Percentiles rank a stretch among this genome's conserved stretches.
These are phyloP conservation scores for Aplosporella prunicola DNA, from an alignment of 2,329 filamentous ascomycete species.

Conservation along the genomic window DNA sequence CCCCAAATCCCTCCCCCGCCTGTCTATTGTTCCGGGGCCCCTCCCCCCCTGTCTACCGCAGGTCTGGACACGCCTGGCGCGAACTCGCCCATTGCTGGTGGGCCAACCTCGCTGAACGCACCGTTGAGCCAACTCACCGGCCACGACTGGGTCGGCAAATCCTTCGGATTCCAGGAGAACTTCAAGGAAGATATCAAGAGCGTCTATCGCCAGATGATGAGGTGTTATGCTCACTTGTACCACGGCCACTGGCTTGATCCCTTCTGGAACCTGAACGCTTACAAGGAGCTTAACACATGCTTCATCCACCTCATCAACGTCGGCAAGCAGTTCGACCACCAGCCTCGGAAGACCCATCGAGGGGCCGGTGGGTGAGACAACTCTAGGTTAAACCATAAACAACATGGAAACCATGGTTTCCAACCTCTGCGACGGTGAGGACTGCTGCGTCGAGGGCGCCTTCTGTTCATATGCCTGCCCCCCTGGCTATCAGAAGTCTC, in stretches of 20 bases:
- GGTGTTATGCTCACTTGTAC: slow-evolving; percentile 45
- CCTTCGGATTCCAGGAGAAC: slow-evolving; percentile 56
- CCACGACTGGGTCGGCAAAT: slow-evolving; percentile 78
- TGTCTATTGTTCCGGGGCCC: too few species aligned
- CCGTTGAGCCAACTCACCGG: slow-evolving; percentile 56
- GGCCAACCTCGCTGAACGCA: slow-evolving; percentile 37
- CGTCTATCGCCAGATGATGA: slow-evolving; percentile 47
- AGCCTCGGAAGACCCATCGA: too few species aligned
- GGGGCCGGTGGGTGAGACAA: too few species aligned
- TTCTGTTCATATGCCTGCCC: slow-evolving; percentile 94
- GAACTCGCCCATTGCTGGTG: slow-evolving; percentile 35
- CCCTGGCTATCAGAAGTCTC: slow-evolving; percentile 82
- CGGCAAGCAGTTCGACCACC: slow-evolving; percentile 65
- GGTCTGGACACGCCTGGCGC: slow-evolving; percentile 38
- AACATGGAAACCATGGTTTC: slow-evolving; percentile 58
- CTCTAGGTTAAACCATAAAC: too few species aligned
- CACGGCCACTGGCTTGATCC: slow-evolving; percentile 42
- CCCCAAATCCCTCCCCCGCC: too few species aligned
- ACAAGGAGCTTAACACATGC: slow-evolving; percentile 45
- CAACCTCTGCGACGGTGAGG: slow-evolving; percentile 45
- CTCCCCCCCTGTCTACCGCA: too few species aligned
- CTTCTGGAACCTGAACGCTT: slow-evolving; percentile 40
- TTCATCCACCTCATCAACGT: slow-evolving; percentile 46
- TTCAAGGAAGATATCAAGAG: slow-evolving; percentile 67
- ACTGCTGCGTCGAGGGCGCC: slow-evolving; percentile 50